phyloP scores from a whole-genome alignment of 164 flowering plant genomes.

The Tetrastigma voinierianum region DNA sequence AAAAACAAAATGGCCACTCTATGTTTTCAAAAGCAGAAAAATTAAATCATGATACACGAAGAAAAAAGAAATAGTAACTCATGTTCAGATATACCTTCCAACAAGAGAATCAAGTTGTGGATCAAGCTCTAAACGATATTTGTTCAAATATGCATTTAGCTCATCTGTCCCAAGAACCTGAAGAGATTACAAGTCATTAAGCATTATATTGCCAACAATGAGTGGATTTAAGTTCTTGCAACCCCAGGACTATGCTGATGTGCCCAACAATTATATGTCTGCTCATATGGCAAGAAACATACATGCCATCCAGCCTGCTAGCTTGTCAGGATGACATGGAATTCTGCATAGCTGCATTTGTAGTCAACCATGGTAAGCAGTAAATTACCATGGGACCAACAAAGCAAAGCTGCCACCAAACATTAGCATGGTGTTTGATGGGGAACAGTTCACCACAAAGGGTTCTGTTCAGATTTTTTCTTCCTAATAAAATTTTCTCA shows the following conservation, averaged over 20 bases:
- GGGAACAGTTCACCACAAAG: background rate
- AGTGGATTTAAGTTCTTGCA: background rate
- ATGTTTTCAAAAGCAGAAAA: too few species aligned
- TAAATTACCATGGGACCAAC: background rate
- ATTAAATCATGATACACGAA: background rate
- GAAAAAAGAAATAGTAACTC: background rate
- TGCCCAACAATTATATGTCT: background rate
- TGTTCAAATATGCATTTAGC: slow-evolving; percentile 63
- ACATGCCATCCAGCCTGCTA: background rate
- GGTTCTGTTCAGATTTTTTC: background rate
- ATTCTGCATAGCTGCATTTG: background rate
- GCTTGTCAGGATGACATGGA: too few species aligned
- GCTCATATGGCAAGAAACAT: background rate
- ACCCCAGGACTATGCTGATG: background rate
- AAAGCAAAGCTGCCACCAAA: background rate
- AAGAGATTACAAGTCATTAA: slow-evolving; percentile 4
- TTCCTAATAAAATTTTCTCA: background rate
- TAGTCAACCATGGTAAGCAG: background rate
- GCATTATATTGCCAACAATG: background rate
- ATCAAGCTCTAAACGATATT: slow-evolving; percentile 65
- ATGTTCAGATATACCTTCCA: slow-evolving; percentile 54
- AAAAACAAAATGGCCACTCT: too few species aligned
- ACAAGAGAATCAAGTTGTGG: slow-evolving; percentile 84
- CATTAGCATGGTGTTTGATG: background rate
- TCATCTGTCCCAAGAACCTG: slow-evolving; percentile 87